Evolutionary conservation across 306 rosid genomes (phyloP), one percentile per base, ranked within the genome.

Genomic region (Quercus wislizeni): DNA sequence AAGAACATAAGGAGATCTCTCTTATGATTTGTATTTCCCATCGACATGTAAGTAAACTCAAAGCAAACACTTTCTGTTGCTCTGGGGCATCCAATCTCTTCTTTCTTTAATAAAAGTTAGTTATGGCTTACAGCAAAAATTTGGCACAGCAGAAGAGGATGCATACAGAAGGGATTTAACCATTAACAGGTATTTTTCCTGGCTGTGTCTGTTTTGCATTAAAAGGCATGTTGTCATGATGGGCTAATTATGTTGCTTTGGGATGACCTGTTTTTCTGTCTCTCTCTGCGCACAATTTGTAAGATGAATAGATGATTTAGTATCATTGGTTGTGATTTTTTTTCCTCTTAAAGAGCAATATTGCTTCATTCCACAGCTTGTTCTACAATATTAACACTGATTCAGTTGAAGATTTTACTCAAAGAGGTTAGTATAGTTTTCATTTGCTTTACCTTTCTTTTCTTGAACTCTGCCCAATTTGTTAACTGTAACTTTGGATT

Each of bases 91-190:
- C 27, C 20, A 18, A 35, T 67, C 12, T 23, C 17, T 19, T 17
- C 27, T 3, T 27, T 27, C 25, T 51, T 20, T 20, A 63, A 38
- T 81, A 71, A 79, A 86, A 28, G 68, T 71, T 56, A 38, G 63
- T 79, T 20, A 21, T 86, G 77, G 76, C 57, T 82, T 61, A 74
- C 92, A 94, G 99, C 97, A 92, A 88, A 90, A 83, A 7, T 91
- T 84, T 88, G 97, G 97, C 85, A 88, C 97, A 38, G 86, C 99
- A 21, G 88, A 92, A 83, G 92, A 92, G 84, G 99, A 94, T 92
- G 97, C 99, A 3, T 89, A 90, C 83, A 90, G 99, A 88, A 91
- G 99, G 88, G 99, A 92, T 88, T 85, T 94, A 82, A 94, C 97
- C 63, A 94, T 94, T 71, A 94, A 94, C 88, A 94, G 99, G 97